Evolutionary conservation across 441 rosid species (phyloP).

Genomic region (Macaranga tanarius): DNA sequence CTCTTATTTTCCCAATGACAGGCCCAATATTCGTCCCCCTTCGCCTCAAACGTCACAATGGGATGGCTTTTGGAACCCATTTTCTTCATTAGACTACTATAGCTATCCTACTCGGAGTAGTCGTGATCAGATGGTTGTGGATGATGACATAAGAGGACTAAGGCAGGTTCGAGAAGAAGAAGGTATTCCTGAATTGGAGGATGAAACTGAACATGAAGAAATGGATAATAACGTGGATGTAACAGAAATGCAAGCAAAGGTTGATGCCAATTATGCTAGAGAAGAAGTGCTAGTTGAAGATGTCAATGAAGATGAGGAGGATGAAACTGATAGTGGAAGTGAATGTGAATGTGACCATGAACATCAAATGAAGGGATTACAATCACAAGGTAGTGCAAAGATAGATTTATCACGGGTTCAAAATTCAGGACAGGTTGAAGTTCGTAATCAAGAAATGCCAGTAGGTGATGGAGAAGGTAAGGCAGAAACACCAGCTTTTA

Average conservation of each 20-base stretch:
- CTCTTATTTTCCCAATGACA: constrained; percentile 54
- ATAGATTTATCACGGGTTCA: constrained; percentile 50
- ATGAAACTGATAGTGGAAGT: constrained; percentile 43
- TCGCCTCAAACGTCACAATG: constrained; percentile 92
- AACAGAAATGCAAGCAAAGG: constrained; percentile 34
- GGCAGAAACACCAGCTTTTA: constrained; percentile 76
- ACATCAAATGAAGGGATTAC: constrained; percentile 23
- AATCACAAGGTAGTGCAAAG: constrained; percentile 43
- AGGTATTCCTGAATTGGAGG: constrained; percentile 97
- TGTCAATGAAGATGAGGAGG: constrained; percentile 50
- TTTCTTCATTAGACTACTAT: constrained; percentile 80
- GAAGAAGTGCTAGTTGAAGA: constrained; percentile 89
- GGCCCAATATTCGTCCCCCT: constrained; percentile 70
- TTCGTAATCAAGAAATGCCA: constrained; percentile 52
- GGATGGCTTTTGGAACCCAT: constrained; percentile 98
- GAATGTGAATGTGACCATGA: constrained; percentile 42
- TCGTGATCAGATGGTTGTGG: constrained; percentile 57
- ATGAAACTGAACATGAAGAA: constrained; percentile 66
- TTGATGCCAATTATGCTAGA: constrained; percentile 31
- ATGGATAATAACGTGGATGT: constrained; percentile 32
- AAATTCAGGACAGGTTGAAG: constrained; percentile 52
- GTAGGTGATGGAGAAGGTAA: constrained; percentile 41
- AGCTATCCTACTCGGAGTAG: constrained; percentile 58
- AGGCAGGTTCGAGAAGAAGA: constrained; percentile 96
- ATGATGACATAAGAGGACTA: constrained; percentile 78